Percentiles rank a stretch among this genome's conserved stretches.
Evolutionary conservation across 495 filamentous ascomycete species (phyloP).

Genomic region (Penicillium mononematosum): DNA sequence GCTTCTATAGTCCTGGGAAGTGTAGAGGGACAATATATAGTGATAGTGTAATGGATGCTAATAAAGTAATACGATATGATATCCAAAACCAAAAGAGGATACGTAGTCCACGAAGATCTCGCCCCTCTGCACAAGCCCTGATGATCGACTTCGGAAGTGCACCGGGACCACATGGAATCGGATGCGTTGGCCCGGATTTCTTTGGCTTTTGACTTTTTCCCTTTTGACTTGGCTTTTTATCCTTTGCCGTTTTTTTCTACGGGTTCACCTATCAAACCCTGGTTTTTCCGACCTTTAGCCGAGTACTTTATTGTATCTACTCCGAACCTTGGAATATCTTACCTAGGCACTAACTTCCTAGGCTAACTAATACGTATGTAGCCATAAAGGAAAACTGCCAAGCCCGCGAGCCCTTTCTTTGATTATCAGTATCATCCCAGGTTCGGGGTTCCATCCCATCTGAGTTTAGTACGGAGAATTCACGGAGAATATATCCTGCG

Average conservation of each 20-base stretch:
- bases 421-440: not conserved
- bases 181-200: constrained; percentile 26
- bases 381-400: no score
- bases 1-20: no score
- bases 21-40: no score
- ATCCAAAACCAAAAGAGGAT: not conserved
- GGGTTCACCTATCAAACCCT: constrained; percentile 5
- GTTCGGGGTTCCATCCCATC: not conserved
- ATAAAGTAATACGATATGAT: constrained; percentile 5
- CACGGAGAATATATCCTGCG: constrained; percentile 6
- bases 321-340: no score
- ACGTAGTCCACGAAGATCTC: constrained; percentile 24
- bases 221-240: no score
- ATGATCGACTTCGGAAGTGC: constrained; percentile 36
- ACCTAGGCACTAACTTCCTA: no score
- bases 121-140: constrained; percentile 22
- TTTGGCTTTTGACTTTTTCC: not conserved
- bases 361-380: not conserved
- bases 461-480: not conserved
- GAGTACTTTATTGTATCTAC: not conserved
- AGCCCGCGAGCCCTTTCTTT: not conserved
- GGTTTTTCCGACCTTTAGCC: constrained; percentile 6
- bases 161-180: constrained; percentile 37
- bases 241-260: no score
- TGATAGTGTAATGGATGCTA: no score